Base-by-base conservation (phyloP, 2,329 filamentous ascomycete species). In the Bertia moriformis region DNA sequence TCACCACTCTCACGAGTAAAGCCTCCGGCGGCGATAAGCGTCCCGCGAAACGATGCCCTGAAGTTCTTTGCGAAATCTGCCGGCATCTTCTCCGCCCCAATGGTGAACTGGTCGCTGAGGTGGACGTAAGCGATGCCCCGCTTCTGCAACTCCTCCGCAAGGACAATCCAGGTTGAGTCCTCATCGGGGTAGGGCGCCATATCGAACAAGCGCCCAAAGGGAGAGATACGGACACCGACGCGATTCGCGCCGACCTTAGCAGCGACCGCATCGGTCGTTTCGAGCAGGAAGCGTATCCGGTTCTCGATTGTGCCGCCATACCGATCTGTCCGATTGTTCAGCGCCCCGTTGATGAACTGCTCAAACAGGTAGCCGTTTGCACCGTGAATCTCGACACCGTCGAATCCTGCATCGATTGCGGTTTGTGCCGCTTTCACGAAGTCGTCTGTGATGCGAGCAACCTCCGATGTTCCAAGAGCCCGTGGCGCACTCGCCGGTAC, bases 341-440 rank as follows among this genome's bases (percentile, higher is more conserved):
- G 66, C 0, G 69, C 68, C 0, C 83, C 82, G 0, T 73, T 77
- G 3, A 87, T 43, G 62, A 89, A 91, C 2, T 63, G 60, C 48
- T 78, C 73, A 0, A 89, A 60, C 0, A 91, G 67, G 51, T 88
- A 91, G 1, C 84, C 83, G 49, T 91, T 84, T 0, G 83, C 85
- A 47, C 69, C 72, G 60, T 91, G 85, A 38, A 93, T 73, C 55
- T 78, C 78, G 14, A 83, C 66, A 3, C 73, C 71, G 48, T 83
- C 78, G 45, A 76, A 71, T 0, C 71, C 71, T 3, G 68, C 71
- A 45, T 49, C 38, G 4, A 63, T 52, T 10, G 59, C 53, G 14
- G 55, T 50, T 40, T 46, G 47, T 4, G 58, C 54, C 14, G 55
- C 52, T 3, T 56, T 51, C 14, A 44, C 48, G 39, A 59, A 63